Evolutionary conservation across 2,329 filamentous ascomycete genomes (phyloP), one percentile per base, ranked within the genome.

Genomic region (Xylariaceae sp.): DNA sequence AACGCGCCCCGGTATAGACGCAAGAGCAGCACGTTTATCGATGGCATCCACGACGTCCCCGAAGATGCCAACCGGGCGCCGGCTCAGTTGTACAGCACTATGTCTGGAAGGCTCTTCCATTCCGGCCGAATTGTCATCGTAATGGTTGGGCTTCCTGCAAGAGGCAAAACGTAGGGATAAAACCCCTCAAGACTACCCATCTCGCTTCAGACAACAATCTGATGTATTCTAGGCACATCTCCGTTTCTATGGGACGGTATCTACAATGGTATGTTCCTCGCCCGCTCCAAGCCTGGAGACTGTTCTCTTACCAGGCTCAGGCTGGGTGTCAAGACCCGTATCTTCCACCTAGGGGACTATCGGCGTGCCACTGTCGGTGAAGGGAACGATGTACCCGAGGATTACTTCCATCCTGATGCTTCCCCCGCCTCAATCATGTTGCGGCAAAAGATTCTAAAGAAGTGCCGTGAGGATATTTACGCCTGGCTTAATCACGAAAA

Each of bases 301-400:
- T 30, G 48, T 50, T 53, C 46, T 49, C 35, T 58, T 61, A 59
- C 67, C 26, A 59, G 46, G 3, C 39, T 54, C 41, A 87, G 85
- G 94, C 81, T 99, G 40, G 94, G 94, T 59, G 94, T 99, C 56
- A 99, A 99, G 76, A 97, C 94, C 35, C 87, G 92, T 63, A 95
- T 97, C 64, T 99, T 99, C 70, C 94, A 99, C 70, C 78, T 99
- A 12, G 94, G 95, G 55, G 94, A 99, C 73, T 99, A 99, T 71
- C 87, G 94, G 62, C 84, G 94, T 69, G 91, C 91, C 34, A 95
- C 92, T 12, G 84, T 97, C 60, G 91, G 90, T 19, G 83, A 85
- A 42, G 89, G 86, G 11, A 86, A 87, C 54, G 84, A 91, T 54
- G 88, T 99, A 12, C 95, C 94, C 1, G 89, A 96, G 60, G 94